phyloP scores from a whole-genome alignment of 2,329 filamentous ascomycete genomes.

The Alternaria panax region DNA sequence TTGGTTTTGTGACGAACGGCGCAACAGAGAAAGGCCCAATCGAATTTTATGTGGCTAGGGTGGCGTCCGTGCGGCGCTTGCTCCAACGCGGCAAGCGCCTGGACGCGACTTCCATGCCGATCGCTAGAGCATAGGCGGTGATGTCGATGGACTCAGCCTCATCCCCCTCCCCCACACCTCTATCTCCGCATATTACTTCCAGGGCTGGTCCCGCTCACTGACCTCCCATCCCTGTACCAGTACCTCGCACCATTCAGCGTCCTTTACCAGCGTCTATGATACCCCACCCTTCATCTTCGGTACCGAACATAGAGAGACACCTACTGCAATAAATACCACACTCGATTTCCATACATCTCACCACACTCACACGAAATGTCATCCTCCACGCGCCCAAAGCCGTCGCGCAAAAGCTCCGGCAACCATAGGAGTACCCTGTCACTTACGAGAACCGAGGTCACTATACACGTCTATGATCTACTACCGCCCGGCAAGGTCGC shows the following conservation, averaged over 20 bases:
- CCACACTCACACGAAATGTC: constrained; percentile 30
- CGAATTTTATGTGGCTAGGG: constrained; percentile 23
- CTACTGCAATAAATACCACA: constrained; percentile 9
- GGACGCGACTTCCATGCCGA: constrained; percentile 9
- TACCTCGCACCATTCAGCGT: constrained; percentile 8
- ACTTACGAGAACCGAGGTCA: constrained; percentile 74
- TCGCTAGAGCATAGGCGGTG: constrained; percentile 5
- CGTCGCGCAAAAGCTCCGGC: constrained; percentile 52
- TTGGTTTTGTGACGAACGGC: constrained; percentile 20
- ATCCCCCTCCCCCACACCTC: constrained; percentile 10
- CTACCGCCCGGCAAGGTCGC: constrained; percentile 78
- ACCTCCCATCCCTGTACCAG: constrained; percentile 9
- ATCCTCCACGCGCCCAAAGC: constrained; percentile 41
- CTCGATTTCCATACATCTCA: constrained; percentile 5
- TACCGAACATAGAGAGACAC: constrained; percentile 9
- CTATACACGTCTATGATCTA: constrained; percentile 80
- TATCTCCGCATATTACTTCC: constrained; percentile 17
- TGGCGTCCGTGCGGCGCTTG: constrained; percentile 10
- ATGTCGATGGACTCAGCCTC: constrained; percentile 9
- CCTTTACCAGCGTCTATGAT: constrained; percentile 17
- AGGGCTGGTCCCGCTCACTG: constrained; percentile 30
- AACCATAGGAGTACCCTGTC: constrained; percentile 72
- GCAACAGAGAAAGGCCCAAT: constrained; percentile 16
- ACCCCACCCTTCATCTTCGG: constrained; percentile 21
- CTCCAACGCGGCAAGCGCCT: constrained; percentile 21